Conservation (phyloP, 306 rosid genomes). For the Glycine soja region DNA sequence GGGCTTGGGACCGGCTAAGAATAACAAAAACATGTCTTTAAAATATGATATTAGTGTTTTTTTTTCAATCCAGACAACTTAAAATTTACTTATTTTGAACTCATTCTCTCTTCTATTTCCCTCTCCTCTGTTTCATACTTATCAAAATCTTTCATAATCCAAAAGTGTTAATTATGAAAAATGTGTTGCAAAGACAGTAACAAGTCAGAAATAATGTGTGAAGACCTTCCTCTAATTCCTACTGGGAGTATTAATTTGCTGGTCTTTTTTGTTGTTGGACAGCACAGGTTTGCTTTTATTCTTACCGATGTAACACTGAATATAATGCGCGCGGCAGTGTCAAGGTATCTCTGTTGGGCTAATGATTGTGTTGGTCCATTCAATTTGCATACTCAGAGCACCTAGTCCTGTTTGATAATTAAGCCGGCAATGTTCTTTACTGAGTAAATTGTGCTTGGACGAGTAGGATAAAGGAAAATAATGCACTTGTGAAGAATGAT, state of each 20-base stretch:
- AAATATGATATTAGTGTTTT: too few relatives aligned
- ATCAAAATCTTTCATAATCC: too few relatives aligned
- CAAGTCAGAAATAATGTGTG: not conserved
- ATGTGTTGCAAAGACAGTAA: not conserved
- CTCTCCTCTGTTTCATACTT: too few relatives aligned
- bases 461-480: constrained; percentile 39
- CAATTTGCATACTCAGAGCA: constrained; percentile 23
- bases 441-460: constrained; percentile 19
- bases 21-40: too few relatives aligned
- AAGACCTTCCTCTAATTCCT: not conserved
- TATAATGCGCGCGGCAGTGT: too few relatives aligned
- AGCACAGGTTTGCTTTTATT: constrained; percentile 37
- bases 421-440: constrained; percentile 15
- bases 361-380: constrained; percentile 45
- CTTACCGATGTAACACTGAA: too few relatives aligned
- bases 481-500: not conserved
- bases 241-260: not conserved
- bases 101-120: too few relatives aligned
- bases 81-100: too few relatives aligned
- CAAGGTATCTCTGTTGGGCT: too few relatives aligned
- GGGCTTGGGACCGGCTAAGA: too few relatives aligned
- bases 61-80: too few relatives aligned
- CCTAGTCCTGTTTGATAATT: constrained; percentile 25
- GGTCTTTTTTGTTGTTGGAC: not conserved
- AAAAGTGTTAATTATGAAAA: too few relatives aligned